Evolutionary conservation across 2,329 filamentous ascomycete genomes (phyloP).

Genomic region (Sphaerulina musiva): DNA sequence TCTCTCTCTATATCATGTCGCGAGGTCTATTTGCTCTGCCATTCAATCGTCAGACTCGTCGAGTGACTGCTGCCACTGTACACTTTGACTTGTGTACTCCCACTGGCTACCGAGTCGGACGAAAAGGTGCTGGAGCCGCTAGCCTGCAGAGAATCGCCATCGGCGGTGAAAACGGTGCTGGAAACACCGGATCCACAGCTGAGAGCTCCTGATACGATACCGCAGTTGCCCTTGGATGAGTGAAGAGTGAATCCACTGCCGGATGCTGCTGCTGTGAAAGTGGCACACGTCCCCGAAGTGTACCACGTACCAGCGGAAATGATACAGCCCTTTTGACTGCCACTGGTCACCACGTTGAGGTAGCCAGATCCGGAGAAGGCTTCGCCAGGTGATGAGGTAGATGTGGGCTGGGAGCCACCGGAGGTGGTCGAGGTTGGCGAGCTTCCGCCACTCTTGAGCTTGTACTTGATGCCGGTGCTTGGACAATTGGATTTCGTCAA

Average conservation of each 20-base stretch:
- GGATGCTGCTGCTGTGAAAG: constrained; percentile 49
- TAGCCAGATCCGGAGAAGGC: constrained; percentile 55
- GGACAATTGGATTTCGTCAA: constrained; percentile 59
- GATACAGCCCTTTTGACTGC: constrained; percentile 55
- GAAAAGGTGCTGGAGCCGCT: constrained; percentile 39
- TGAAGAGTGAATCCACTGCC: constrained; percentile 50
- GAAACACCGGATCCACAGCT: constrained; percentile 49
- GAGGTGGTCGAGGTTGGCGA: constrained; percentile 27
- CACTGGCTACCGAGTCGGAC: constrained; percentile 39
- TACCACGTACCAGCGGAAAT: constrained; percentile 64
- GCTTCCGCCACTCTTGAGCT: constrained; percentile 47
- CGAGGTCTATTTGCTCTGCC: constrained; percentile 31
- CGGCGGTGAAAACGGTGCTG: constrained; percentile 38
- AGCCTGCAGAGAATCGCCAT: constrained; percentile 34
- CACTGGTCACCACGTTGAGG: constrained; percentile 50
- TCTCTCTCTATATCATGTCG: too few species aligned
- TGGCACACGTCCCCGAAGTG: constrained; percentile 59
- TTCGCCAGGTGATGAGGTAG: constrained; percentile 28
- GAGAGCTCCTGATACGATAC: constrained; percentile 48
- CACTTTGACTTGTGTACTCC: constrained; percentile 41
- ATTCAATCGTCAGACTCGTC: constrained; percentile 34
- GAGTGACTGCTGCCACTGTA: constrained; percentile 34
- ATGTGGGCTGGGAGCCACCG: constrained; percentile 31
- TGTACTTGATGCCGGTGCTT: constrained; percentile 55
- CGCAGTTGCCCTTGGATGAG: constrained; percentile 55